phyloP scores from a whole-genome alignment of 768 basidiomycete genomes.

The Wakefieldia striispora region DNA sequence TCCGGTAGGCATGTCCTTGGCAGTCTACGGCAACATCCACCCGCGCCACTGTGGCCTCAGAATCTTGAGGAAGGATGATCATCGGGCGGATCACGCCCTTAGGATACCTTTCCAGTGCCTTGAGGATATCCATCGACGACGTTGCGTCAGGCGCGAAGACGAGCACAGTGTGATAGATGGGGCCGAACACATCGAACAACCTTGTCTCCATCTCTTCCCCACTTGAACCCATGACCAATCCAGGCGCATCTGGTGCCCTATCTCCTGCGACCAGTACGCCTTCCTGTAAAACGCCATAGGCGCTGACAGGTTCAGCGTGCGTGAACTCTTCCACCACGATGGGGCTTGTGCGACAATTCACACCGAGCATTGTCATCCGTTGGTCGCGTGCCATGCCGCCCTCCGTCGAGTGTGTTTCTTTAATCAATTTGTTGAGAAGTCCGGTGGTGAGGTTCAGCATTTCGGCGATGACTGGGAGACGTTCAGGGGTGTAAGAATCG shows the following conservation, averaged over 20 bases:
- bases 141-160: constrained; percentile 20
- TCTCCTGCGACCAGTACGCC: constrained; percentile 9
- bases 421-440: constrained; percentile 15
- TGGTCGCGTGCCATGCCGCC: neutral
- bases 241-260: constrained; percentile 15
- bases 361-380: constrained; percentile 42
- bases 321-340: constrained; percentile 41
- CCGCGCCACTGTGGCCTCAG: neutral
- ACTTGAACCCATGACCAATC: neutral
- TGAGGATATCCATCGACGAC: constrained; percentile 7
- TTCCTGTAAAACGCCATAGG: constrained; percentile 9
- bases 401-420: neutral
- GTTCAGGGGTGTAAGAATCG: no score
- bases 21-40: no score
- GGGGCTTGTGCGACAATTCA: constrained; percentile 53
- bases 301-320: neutral
- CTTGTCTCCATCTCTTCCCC: neutral
- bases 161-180: constrained; percentile 22
- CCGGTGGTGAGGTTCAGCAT: no score
- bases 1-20: no score
- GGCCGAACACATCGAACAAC: constrained; percentile 9
- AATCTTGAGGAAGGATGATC: constrained; percentile 17
- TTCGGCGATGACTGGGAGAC: no score
- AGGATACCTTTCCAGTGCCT: constrained; percentile 3
- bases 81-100: constrained; percentile 2